Base-by-base conservation (phyloP, 805 yeast genomes). In the Cyberlindnera samutprakarnensis region DNA sequence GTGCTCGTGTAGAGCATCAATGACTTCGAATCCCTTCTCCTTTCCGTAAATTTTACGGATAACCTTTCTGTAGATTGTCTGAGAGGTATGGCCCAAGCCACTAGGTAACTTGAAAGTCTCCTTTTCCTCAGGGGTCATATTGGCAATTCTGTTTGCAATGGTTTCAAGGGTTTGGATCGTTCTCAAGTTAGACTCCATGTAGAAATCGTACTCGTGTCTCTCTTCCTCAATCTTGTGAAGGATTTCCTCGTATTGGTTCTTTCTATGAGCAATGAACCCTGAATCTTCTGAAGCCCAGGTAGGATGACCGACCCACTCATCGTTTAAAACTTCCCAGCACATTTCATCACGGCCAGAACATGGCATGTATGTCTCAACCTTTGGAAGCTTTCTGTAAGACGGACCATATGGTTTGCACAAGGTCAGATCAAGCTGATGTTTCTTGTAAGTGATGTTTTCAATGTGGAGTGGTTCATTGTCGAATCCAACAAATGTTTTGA, bases 201-300 rank as follows among this genome's bases (percentile, higher is more conserved):
- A 85, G 52, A 76, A 88, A 54, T 92, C 99, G 56, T 88, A 92
- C 57, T 92, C 98, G 46, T 88, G 95, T 54, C 99, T 77, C 61
- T 92, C 98, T 56, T 92, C 98, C 59, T 92, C 98, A 37, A 88
- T 85, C 54, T 94, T 80, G 64, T 87, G 88, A 33, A 92, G 61
- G 30, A 92, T 84, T 56, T 92, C 99, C 59, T 92, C 99, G 55
- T 90, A 92, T 61, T 92, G 98, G 54, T 92, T 92, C 59, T 92
- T 92, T 43, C 97, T 75, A 57, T 92, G 99, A n/a, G 98, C 96
- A 54, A 92, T 88, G 49, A 90, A 92, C 0, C 98, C 99, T 10
- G 96, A 84, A 57, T 92, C 99, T 57, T 92, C 99, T 1, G 97
- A 90, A 4, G 97, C 98, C 99, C 99, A 92, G n/a, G 95, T 94